Conservation (phyloP, 352 stramenopile genomes). For the Poterioochromonas sp. region DNA sequence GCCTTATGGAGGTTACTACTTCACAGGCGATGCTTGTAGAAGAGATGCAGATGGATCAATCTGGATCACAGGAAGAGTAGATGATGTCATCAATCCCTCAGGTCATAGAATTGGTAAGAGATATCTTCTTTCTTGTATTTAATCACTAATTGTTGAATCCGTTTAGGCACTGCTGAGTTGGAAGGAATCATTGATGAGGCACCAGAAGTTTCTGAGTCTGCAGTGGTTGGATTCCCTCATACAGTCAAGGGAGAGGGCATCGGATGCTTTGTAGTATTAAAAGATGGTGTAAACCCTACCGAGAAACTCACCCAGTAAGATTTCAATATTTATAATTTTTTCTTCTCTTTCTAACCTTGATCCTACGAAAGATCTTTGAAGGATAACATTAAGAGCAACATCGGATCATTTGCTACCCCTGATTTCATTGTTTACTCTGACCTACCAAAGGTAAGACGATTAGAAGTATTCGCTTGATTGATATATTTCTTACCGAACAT, state of each 20-base stretch:
- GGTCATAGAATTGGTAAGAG: conserved; percentile 77
- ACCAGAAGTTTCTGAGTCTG: conserved; percentile 73
- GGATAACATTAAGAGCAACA: conserved; percentile 68
- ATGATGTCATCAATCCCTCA: conserved; percentile 90
- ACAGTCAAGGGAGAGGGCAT: conserved; percentile 92
- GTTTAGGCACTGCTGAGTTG: conserved; percentile 67
- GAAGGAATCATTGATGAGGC: conserved; percentile 71
- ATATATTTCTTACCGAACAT: conserved; percentile 50
- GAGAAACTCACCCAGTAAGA: no score
- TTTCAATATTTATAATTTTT: no score
- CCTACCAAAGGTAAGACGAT: conserved; percentile 73
- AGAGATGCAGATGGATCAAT: conserved; percentile 89
- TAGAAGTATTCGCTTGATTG: no score
- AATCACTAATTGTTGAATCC: no score
- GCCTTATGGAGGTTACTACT: conserved; percentile 93
- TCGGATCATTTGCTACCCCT: conserved; percentile 91
- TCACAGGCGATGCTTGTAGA: conserved; percentile 74
- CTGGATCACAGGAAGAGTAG: conserved; percentile 95
- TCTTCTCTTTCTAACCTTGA: no score
- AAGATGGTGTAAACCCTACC: conserved; percentile 58
- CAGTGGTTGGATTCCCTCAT: conserved; percentile 86
- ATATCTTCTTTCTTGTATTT: no score
- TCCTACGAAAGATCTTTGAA: conserved; percentile 53
- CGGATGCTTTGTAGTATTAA: conserved; percentile 85
- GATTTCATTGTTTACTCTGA: conserved; percentile 84